Evolutionary conservation across 441 rosid genomes (phyloP).

Genomic region (Eruca vesicaria): DNA sequence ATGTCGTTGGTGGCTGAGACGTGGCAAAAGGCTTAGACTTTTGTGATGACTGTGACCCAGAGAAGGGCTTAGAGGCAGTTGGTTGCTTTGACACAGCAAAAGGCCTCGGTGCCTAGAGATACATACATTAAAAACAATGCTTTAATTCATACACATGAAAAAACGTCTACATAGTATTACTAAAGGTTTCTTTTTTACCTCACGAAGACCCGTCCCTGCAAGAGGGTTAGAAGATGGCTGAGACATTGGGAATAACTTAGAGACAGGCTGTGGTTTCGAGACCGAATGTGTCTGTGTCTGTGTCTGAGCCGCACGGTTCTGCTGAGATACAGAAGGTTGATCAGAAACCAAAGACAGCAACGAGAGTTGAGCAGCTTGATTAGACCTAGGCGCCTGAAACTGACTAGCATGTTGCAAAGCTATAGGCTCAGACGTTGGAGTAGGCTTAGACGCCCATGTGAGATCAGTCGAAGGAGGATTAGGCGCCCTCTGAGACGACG

Average conservation of each 20-base stretch:
- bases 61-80: conserved; percentile 1
- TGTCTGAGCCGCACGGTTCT: not conserved
- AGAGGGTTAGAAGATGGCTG: not conserved
- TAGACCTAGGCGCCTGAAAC: conserved; percentile 27
- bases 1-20: not conserved
- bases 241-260: not conserved
- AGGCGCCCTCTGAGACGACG: not conserved
- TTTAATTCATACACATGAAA: not conserved
- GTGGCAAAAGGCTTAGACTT: not conserved
- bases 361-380: conserved; percentile 33
- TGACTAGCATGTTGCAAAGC: conserved; percentile 34
- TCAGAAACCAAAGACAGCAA: conserved; percentile 19
- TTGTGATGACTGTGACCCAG: not conserved
- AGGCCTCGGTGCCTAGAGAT: not conserved
- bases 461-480: conserved; percentile 16
- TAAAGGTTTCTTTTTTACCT: not conserved
- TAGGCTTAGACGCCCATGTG: conserved; percentile 28
- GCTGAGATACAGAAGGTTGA: not conserved
- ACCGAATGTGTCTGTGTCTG: conserved; percentile 10
- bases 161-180: not conserved
- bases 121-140: not conserved
- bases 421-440: conserved; percentile 4
- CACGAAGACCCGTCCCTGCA: not conserved
- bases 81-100: not conserved
- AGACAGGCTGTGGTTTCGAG: conserved; percentile 8